Conservation (phyloP, 768 basidiomycete species). For the Termitomyces sp. region DNA sequence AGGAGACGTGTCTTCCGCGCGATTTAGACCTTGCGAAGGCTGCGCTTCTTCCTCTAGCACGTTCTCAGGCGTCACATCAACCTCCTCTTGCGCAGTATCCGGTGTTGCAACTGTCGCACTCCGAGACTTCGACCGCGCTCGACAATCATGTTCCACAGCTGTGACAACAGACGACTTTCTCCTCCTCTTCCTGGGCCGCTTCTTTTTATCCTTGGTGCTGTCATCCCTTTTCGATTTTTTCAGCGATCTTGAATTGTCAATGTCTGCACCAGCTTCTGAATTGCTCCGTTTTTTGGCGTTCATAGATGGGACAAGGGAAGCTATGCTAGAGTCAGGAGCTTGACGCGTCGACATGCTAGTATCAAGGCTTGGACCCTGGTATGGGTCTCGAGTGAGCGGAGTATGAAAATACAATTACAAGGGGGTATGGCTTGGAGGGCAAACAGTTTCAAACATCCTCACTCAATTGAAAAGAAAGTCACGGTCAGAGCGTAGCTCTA, state of each 20-base stretch:
- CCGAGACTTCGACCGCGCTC: conserved; percentile 12
- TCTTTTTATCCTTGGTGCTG: conserved; percentile 32
- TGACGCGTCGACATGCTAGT: conserved; percentile 28
- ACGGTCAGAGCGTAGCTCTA: too few relatives aligned
- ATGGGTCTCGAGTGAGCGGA: neutral
- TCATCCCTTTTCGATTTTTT: conserved; percentile 30
- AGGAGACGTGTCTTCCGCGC: conserved; percentile 1
- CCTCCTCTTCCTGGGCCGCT: conserved; percentile 30
- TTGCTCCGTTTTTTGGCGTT: conserved; percentile 30
- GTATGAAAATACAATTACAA: conserved; percentile 1
- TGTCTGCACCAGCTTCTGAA: conserved; percentile 24
- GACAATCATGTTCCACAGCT: conserved; percentile 7
- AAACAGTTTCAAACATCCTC: neutral
- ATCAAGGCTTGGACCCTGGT: too few relatives aligned
- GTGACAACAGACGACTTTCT: conserved; percentile 31
- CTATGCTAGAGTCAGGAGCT: conserved; percentile 27
- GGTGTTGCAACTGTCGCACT: conserved; percentile 13
- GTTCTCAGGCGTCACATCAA: neutral
- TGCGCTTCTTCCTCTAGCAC: neutral
- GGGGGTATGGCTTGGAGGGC: neutral
- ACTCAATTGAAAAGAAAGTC: too few relatives aligned
- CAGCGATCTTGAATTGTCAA: conserved; percentile 16
- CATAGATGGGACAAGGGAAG: conserved; percentile 19
- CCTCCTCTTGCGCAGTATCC: conserved; percentile 1
- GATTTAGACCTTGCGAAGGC: neutral